phyloP scores from a whole-genome alignment of 1,284 basidiomycete species.

The Pseudozyma hubeiensis region DNA sequence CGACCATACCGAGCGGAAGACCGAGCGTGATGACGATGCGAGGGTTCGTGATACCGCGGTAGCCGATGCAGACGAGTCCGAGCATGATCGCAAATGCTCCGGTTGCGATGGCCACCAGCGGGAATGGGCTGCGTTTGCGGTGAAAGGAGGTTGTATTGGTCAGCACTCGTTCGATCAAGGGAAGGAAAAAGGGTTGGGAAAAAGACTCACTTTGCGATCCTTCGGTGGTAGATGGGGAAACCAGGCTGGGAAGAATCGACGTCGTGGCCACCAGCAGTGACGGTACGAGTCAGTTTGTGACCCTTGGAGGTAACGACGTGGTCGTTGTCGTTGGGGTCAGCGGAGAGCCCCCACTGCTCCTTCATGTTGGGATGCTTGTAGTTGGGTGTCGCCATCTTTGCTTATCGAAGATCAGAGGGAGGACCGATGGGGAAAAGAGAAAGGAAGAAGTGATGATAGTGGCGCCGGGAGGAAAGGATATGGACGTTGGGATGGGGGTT shows the following conservation, averaged over 20 bases:
- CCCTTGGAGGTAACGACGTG: slow-evolving; percentile 37
- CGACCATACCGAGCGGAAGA: slow-evolving; percentile 52
- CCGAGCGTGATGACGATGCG: slow-evolving; percentile 38
- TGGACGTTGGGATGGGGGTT: too few species aligned
- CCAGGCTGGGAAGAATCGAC: slow-evolving; percentile 46
- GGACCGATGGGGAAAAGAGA: not conserved
- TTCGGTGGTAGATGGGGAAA: slow-evolving; percentile 55
- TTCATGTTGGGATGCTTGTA: slow-evolving; percentile 48
- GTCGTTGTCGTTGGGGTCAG: slow-evolving; percentile 49
- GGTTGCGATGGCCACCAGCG: slow-evolving; percentile 44
- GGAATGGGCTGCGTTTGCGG: slow-evolving; percentile 32
- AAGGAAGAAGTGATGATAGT: not conserved
- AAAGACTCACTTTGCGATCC: slow-evolving; percentile 26
- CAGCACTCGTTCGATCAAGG: too few species aligned
- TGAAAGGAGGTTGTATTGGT: slow-evolving; percentile 22
- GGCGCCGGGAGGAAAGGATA: not conserved
- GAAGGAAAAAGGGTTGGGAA: too few species aligned
- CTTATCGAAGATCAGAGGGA: not conserved
- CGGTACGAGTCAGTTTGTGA: slow-evolving; percentile 35
- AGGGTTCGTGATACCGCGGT: slow-evolving; percentile 35
- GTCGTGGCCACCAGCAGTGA: slow-evolving; percentile 44
- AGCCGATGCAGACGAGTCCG: slow-evolving; percentile 27
- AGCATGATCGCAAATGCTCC: slow-evolving; percentile 49
- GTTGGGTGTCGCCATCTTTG: slow-evolving; percentile 32
- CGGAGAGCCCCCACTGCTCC: slow-evolving; percentile 45